These are phyloP conservation scores for Cucurbita ficifolia DNA, from an alignment of 306 rosid species.

Conservation along the genomic window DNA sequence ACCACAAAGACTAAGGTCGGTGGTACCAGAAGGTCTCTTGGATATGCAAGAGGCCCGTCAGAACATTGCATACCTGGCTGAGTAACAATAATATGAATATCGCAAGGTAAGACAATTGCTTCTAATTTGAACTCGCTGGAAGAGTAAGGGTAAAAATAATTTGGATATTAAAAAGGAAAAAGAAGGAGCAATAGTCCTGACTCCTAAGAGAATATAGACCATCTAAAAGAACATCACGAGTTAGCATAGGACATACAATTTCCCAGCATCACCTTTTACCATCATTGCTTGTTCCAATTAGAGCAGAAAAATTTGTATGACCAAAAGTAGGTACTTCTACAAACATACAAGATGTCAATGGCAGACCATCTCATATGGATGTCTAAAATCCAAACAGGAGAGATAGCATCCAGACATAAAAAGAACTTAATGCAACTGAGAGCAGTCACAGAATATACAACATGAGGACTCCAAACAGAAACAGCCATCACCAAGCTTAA, in stretches of 20 bases:
- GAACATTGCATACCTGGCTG: neutral
- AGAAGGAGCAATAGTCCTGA: neutral
- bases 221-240: neutral
- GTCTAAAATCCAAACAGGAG: neutral
- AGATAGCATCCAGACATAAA: neutral
- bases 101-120: neutral
- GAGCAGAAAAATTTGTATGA: neutral
- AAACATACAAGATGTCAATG: neutral
- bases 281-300: neutral
- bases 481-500: neutral
- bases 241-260: neutral
- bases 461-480: neutral
- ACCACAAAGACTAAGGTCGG: neutral
- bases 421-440: neutral
- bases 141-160: neutral
- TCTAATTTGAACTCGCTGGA: neutral
- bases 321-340: neutral
- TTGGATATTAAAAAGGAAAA: neutral
- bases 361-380: neutral
- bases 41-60: neutral
- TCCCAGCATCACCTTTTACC: neutral
- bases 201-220: neutral
- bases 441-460: neutral
- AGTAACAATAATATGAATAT: neutral
- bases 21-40: neutral